phyloP scores from a whole-genome alignment of 208 protist genomes.

The Leishmania major region DNA sequence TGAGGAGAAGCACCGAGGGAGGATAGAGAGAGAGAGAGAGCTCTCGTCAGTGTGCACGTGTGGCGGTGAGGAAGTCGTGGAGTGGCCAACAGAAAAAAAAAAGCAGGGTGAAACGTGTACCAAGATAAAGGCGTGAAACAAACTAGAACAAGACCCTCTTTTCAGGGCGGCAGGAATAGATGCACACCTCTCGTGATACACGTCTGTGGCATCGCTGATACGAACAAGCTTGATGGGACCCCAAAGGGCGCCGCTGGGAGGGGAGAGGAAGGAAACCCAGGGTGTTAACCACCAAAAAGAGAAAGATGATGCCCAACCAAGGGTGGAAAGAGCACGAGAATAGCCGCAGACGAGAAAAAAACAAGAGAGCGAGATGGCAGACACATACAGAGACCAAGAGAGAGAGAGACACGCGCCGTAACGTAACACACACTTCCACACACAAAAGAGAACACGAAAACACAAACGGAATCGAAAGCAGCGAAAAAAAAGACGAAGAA shows the following conservation, averaged over 20 bases:
- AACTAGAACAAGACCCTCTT: background rate
- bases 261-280: background rate
- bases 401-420: background rate
- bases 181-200: background rate
- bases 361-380: background rate
- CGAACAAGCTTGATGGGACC: background rate
- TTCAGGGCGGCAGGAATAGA: background rate
- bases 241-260: background rate
- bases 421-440: background rate
- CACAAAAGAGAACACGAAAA: background rate
- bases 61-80: background rate
- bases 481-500: background rate
- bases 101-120: background rate
- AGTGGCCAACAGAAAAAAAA: background rate
- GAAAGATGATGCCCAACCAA: background rate
- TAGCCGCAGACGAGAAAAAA: background rate
- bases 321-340: background rate
- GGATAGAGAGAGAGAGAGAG: background rate
- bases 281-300: background rate
- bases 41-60: background rate
- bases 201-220: background rate
- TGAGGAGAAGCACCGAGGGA: background rate
- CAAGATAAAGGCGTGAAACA: background rate
- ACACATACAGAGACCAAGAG: background rate
- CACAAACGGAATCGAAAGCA: background rate